Conservation (phyloP, 176 grass and related monocot species). For the Bothriochloa decipiens region DNA sequence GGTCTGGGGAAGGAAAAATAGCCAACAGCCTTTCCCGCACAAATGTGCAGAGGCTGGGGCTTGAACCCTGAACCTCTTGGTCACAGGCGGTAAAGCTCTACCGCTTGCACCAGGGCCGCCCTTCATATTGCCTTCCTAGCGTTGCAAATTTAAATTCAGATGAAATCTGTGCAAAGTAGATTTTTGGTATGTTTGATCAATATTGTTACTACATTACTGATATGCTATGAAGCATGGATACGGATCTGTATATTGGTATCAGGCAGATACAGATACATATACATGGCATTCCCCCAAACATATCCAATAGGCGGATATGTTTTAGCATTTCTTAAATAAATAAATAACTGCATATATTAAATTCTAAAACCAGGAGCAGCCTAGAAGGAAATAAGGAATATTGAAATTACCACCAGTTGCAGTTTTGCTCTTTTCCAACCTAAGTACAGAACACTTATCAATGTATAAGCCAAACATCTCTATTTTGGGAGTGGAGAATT, state of each 20-base stretch:
- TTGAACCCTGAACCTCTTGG: too few species aligned
- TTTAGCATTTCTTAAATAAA: background rate
- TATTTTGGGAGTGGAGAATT: background rate
- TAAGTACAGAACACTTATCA: background rate
- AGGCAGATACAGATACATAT: background rate
- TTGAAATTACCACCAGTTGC: background rate
- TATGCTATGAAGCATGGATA: background rate
- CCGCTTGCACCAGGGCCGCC: too few species aligned
- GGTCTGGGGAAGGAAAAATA: too few species aligned
- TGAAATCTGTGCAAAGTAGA: background rate
- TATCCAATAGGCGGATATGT: background rate
- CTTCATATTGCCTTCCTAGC: background rate
- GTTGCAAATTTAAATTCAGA: background rate
- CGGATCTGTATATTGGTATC: background rate
- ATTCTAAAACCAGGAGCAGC: background rate
- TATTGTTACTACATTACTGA: background rate
- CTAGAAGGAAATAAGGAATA: background rate
- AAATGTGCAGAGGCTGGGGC: too few species aligned
- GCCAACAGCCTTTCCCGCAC: too few species aligned
- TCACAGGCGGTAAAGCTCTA: too few species aligned
- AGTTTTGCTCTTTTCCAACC: background rate
- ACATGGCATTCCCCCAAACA: background rate
- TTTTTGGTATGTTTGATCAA: background rate
- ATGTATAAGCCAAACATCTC: background rate
- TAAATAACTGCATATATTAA: background rate